Conservation (phyloP, 2,329 filamentous ascomycete species). For the Scolecobasidium constrictum region DNA sequence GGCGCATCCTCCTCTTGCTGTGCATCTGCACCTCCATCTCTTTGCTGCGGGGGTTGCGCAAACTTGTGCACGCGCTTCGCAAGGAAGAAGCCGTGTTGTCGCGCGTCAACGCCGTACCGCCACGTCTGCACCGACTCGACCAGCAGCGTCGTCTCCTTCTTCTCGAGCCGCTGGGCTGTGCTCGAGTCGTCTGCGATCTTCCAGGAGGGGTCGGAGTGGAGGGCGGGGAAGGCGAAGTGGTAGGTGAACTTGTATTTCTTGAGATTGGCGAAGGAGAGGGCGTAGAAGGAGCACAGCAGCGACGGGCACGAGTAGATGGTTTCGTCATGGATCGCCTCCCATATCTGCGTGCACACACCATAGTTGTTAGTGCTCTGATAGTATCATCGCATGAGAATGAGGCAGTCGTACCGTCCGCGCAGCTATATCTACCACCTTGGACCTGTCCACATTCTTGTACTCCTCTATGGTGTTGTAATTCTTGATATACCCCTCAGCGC, state of each 20-base stretch:
- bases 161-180: conserved; percentile 39
- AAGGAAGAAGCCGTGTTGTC: conserved; percentile 94
- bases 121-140: conserved; percentile 81
- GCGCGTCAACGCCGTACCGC: conserved; percentile 68
- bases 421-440: conserved; percentile 64
- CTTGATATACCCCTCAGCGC: conserved; percentile 86
- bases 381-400: not conserved
- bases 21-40: conserved; percentile 18
- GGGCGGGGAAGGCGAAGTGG: conserved; percentile 90
- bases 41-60: not conserved
- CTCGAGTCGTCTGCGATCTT: conserved; percentile 36
- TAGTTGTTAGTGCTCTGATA: conserved; percentile 9
- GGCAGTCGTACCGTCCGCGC: conserved; percentile 59
- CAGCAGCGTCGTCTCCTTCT: conserved; percentile 63
- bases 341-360: no score
- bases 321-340: conserved; percentile 94
- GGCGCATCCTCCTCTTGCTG: conserved; percentile 20
- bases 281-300: conserved; percentile 75
- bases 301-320: conserved; percentile 94
- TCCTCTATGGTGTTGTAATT: conserved; percentile 96
- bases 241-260: conserved; percentile 99
- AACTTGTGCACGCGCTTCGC: conserved; percentile 54
- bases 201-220: conserved; percentile 85
- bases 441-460: conserved; percentile 75
- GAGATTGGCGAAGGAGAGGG: conserved; percentile 87